Conservation (phyloP, 208 protist genomes). For the Crithidia expoeki region DNA sequence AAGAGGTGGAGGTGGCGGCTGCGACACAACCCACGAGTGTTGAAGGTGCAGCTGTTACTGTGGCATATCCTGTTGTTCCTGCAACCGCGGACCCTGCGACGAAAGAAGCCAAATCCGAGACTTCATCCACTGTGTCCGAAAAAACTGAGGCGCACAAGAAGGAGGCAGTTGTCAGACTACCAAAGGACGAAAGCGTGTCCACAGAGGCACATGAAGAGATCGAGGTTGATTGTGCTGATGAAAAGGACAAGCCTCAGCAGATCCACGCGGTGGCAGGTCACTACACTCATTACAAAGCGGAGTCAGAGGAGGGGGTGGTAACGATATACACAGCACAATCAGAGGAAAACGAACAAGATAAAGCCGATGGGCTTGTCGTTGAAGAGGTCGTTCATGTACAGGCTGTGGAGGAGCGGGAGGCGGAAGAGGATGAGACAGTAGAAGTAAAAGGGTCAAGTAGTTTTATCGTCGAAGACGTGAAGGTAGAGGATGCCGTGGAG, state of each 20-base stretch:
- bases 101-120: too few relatives aligned
- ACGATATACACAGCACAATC: background rate
- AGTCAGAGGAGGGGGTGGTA: background rate
- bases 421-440: background rate
- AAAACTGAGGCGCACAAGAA: background rate
- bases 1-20: too few relatives aligned
- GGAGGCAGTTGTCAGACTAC: background rate
- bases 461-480: background rate
- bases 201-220: background rate
- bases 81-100: too few relatives aligned
- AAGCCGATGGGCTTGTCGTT: background rate
- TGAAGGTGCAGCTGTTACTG: too few relatives aligned
- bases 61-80: too few relatives aligned
- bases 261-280: background rate
- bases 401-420: background rate
- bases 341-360: background rate
- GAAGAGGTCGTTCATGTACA: background rate
- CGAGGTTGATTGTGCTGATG: background rate
- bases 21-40: too few relatives aligned
- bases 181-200: too few relatives aligned
- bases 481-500: background rate
- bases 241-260: slow-evolving; percentile 1
- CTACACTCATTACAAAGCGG: background rate
- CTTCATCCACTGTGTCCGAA: too few relatives aligned
- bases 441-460: background rate